Evolutionary conservation across 208 protist genomes (phyloP).

Genomic region (Leishmania mexicana): DNA sequence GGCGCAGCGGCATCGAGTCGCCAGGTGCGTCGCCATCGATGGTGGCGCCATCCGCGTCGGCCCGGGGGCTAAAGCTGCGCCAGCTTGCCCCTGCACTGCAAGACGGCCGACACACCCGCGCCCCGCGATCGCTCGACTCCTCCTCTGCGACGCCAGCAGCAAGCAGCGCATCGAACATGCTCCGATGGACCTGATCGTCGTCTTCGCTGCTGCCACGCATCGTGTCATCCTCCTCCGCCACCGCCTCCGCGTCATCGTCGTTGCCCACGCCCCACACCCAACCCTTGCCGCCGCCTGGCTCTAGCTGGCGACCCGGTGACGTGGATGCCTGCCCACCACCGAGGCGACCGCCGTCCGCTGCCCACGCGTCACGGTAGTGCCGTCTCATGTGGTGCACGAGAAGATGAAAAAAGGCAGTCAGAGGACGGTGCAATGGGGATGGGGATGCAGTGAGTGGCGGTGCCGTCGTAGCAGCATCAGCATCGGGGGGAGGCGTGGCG

Average conservation of each 20-base stretch:
- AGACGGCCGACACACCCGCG: not conserved
- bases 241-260: not conserved
- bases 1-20: not conserved
- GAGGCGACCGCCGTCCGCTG: conserved; percentile 3
- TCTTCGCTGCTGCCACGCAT: not conserved
- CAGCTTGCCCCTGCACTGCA: not conserved
- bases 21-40: not conserved
- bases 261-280: not conserved
- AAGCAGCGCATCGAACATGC: conserved; percentile 26
- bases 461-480: not conserved
- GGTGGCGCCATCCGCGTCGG: not conserved
- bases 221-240: not conserved
- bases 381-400: conserved; percentile 7
- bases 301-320: not conserved
- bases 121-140: not conserved
- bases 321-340: not conserved
- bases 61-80: not conserved
- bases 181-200: conserved; percentile 8
- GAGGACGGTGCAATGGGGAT: conserved; percentile 17
- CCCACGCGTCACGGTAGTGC: conserved; percentile 15
- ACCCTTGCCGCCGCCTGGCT: not conserved
- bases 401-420: conserved; percentile 27
- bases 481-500: not conserved
- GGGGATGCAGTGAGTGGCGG: not conserved
- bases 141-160: conserved; percentile 14